phyloP scores from a whole-genome alignment of 108 stramenopile species.

The Cyclostephanos tholiformis region DNA sequence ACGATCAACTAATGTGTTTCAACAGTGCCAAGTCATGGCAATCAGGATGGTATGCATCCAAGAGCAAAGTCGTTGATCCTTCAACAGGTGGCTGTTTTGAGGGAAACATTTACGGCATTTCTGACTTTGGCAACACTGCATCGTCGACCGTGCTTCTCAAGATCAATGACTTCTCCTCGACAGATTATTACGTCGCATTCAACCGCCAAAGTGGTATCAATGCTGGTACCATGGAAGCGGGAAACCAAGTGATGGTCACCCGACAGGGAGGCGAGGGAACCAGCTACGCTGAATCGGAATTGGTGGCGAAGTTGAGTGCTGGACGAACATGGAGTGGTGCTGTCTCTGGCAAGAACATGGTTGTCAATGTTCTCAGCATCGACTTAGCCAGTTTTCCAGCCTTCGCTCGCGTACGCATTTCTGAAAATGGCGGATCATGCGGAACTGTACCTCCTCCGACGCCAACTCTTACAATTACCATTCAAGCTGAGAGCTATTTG shows the following conservation, averaged over 20 bases:
- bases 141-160: slow-evolving; percentile 20
- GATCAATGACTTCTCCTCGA: not conserved
- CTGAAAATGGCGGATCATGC: not conserved
- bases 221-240: slow-evolving; percentile 40
- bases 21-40: not conserved
- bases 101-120: slow-evolving; percentile 14
- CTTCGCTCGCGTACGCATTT: slow-evolving; percentile 2
- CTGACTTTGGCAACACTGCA: slow-evolving; percentile 6
- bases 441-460: not conserved
- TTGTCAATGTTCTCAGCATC: not conserved
- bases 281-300: slow-evolving; percentile 37
- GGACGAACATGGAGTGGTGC: slow-evolving; percentile 14
- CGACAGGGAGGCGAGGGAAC: slow-evolving; percentile 28
- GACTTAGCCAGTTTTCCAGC: not conserved
- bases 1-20: slow-evolving; percentile 37
- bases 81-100: no score
- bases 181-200: slow-evolving; percentile 44
- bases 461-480: no score
- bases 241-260: slow-evolving; percentile 44
- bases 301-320: slow-evolving; percentile 37
- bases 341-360: slow-evolving; percentile 2
- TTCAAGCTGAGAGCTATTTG: no score
- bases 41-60: not conserved
- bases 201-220: slow-evolving; percentile 56
- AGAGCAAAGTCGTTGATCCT: no score